Evolutionary conservation across 2,329 filamentous ascomycete genomes (phyloP).

Genomic region (Tolypocladium pustulatum): DNA sequence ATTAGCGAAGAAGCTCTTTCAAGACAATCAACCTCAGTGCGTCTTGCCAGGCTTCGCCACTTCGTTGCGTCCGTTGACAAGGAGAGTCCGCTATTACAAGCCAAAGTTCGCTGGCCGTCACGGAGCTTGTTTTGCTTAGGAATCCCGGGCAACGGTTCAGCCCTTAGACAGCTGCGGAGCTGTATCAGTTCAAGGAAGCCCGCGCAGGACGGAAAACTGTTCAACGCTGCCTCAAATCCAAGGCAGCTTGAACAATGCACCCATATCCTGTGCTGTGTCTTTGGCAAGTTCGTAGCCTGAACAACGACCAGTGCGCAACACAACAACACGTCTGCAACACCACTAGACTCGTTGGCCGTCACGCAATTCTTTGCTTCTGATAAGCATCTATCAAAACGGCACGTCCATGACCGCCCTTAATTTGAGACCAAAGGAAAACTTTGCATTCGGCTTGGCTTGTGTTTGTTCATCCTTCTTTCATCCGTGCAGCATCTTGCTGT

Average conservation of each 20-base stretch:
- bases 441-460: background rate
- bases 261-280: no score
- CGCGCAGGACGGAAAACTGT: no score
- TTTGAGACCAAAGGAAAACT: background rate
- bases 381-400: background rate
- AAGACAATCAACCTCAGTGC: background rate
- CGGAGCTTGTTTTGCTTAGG: background rate
- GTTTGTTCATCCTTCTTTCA: background rate
- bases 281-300: background rate
- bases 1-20: background rate
- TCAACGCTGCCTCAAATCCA: background rate
- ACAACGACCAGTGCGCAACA: background rate
- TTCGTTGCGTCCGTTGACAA: background rate
- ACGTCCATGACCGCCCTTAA: background rate
- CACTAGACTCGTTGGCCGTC: background rate
- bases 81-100: background rate
- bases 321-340: background rate
- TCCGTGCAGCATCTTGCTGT: background rate
- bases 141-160: background rate
- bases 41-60: background rate
- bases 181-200: background rate
- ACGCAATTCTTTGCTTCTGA: background rate
- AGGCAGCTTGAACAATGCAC: background rate
- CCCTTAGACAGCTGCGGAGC: background rate
- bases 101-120: background rate